These are phyloP conservation scores for Geotrichum cucujoidarum DNA, from an alignment of 1,139 yeast genomes.

Conservation along the genomic window DNA sequence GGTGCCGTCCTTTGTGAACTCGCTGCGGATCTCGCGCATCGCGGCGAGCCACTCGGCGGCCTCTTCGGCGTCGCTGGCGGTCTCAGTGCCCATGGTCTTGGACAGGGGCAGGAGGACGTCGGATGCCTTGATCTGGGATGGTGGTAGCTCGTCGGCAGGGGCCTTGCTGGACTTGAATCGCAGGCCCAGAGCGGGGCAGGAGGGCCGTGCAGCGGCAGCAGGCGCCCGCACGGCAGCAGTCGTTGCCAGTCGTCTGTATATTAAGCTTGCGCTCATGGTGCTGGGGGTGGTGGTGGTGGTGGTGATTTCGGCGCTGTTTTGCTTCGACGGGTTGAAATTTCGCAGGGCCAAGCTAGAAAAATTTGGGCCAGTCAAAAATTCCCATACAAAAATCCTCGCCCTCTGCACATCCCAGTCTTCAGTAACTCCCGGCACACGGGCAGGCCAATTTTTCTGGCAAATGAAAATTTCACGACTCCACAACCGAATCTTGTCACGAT, in stretches of 20 bases:
- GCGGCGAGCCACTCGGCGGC: constrained; percentile 66
- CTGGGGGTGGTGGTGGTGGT: not conserved
- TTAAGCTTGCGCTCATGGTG: constrained; percentile 12
- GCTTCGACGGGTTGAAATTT: not conserved
- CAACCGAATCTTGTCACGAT: no score
- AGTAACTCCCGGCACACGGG: constrained; percentile 7
- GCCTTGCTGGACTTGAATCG: constrained; percentile 7
- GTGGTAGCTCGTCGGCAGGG: not conserved
- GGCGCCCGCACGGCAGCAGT: constrained; percentile 1
- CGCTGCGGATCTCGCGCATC: constrained; percentile 50
- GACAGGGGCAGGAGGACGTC: constrained; percentile 19
- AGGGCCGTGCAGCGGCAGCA: constrained; percentile 1
- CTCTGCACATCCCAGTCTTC: not conserved
- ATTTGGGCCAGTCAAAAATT: constrained; percentile 14
- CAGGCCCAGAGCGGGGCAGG: constrained; percentile 8
- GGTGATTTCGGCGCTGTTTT: not conserved
- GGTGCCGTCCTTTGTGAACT: constrained; percentile 39
- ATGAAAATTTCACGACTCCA: not conserved
- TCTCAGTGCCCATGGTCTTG: constrained; percentile 36
- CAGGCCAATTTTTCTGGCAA: not conserved
- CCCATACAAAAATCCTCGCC: no score
- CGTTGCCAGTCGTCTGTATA: constrained; percentile 8
- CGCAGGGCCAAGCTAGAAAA: constrained; percentile 3
- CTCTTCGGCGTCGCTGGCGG: constrained; percentile 44
- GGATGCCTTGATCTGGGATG: constrained; percentile 17